Evolutionary conservation across 164 flowering plant genomes (phyloP), one percentile per base, ranked within the genome.

Genomic region (Paratinospora sagittata): DNA sequence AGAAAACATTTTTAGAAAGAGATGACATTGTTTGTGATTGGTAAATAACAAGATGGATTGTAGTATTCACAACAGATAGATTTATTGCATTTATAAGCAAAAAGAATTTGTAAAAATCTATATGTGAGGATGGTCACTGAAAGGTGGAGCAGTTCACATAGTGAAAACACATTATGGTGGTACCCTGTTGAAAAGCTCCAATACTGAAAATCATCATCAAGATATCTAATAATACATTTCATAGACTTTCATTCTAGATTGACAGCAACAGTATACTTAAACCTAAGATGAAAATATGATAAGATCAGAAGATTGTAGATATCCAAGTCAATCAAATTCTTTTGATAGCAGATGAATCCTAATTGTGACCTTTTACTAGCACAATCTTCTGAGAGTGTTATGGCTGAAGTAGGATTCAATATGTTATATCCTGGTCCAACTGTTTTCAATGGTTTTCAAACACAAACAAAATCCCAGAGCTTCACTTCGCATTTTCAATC

Each of bases 1-100:
- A 83, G 33, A 24, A 70, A 45, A 75, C 69, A 8, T 19, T 7
- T 3, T 74, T 78, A 24, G 87, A 77, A 65, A 75, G 71, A 70
- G 90, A 79, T 47, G 87, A 66, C 69, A 82, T 37, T 70, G 75
- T 65, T 85, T 86, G 90, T 87, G 83, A 63, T 66, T 27, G 61
- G 49, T 61, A 10, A 24, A 55, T 10, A 52, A n/a, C 8, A 55
- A 55, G 61, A 47, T 17, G 21, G 24, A 55, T 9, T 21, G 21
- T n/a, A 55, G 21, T 8, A 55, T 55, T 55, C 21, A 26, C 5
- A 61, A 27, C 33, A 27, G 34, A 24, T 3, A 26, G 19, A 61
- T 65, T 60, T 26, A 34, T 37, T 24, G 6, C 45, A 27, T 21
- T 27, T 24, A 69, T 63, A 4, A 63, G 39, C 66, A 63, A 30